These are phyloP conservation scores for Myxozyma sirexii DNA, from an alignment of 805 yeast genomes.

Conservation along the genomic window DNA sequence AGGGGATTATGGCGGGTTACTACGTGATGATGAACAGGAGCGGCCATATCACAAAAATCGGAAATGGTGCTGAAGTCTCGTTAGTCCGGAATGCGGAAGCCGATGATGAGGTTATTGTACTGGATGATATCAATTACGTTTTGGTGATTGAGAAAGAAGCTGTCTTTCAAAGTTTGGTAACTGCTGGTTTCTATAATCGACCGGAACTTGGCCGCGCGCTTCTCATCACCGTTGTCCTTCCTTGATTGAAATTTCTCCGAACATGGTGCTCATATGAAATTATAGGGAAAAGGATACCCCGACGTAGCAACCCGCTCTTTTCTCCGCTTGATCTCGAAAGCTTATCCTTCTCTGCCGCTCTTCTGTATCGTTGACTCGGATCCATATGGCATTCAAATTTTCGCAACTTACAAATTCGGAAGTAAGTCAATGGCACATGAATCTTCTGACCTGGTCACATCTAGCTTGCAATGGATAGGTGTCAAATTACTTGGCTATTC, in stretches of 20 bases:
- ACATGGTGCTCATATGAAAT: background rate
- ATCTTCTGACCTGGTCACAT: slow-evolving; percentile 16
- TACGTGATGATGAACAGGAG: slow-evolving; percentile 1
- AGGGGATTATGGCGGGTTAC: slow-evolving; percentile 25
- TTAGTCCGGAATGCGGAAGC: slow-evolving; percentile 45
- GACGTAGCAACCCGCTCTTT: slow-evolving; percentile 57
- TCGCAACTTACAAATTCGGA: slow-evolving; percentile 44
- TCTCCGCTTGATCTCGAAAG: slow-evolving; percentile 40
- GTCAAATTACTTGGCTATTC: slow-evolving; percentile 48
- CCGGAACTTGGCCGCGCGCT: slow-evolving; percentile 35
- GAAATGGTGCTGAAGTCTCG: background rate
- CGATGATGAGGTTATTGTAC: slow-evolving; percentile 35
- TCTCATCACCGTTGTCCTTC: slow-evolving; percentile 47
- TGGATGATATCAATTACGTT: slow-evolving; percentile 40
- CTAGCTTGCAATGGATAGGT: slow-evolving; percentile 45
- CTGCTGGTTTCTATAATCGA: slow-evolving; percentile 5
- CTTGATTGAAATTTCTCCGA: background rate
- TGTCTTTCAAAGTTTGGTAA: slow-evolving; percentile 23
- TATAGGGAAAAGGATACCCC: slow-evolving; percentile 65
- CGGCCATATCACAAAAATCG: background rate
- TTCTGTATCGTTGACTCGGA: slow-evolving; percentile 63
- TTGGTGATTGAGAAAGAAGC: slow-evolving; percentile 55
- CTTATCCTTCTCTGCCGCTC: slow-evolving; percentile 46
- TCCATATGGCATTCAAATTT: slow-evolving; percentile 62
- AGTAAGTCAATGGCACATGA: slow-evolving; percentile 24